These are phyloP conservation scores for Acacia concinna DNA, from an alignment of 331 rosid species.

Conservation along the genomic window DNA sequence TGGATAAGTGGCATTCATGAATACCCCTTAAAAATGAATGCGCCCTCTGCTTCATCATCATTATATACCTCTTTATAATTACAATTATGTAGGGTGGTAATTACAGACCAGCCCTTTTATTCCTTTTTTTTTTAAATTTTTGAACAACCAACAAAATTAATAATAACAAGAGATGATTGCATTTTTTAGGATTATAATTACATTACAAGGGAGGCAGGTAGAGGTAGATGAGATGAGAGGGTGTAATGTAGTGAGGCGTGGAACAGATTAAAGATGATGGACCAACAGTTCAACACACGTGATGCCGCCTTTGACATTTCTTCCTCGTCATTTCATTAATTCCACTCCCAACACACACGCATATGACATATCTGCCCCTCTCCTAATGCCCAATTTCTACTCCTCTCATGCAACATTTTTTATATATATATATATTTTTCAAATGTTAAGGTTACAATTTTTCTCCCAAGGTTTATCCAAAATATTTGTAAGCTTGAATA, in stretches of 20 bases:
- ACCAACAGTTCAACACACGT: neutral
- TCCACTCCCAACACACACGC: too few species aligned
- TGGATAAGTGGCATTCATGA: constrained; percentile 49
- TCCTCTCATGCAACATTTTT: too few species aligned
- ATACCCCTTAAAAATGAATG: constrained; percentile 16
- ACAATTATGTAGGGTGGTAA: constrained; percentile 64
- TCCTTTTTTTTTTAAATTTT: neutral
- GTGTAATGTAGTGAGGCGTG: neutral
- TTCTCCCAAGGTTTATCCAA: too few species aligned
- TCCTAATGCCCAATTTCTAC: too few species aligned
- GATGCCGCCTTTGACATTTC: neutral
- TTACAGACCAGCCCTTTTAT: neutral
- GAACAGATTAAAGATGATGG: too few species aligned
- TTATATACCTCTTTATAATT: constrained; percentile 51
- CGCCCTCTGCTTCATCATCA: constrained; percentile 33
- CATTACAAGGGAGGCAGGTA: neutral
- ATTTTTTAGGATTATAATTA: neutral
- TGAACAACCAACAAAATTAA: neutral
- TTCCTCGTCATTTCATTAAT: too few species aligned
- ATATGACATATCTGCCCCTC: too few species aligned
- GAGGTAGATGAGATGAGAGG: too few species aligned
- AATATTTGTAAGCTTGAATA: too few species aligned
- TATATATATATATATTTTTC: too few species aligned
- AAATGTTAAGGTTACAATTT: too few species aligned
- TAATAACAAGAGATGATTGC: neutral